Evolutionary conservation across 768 basidiomycete species (phyloP), one percentile per base, ranked within the genome.

Genomic region (Lactifluus volemus): DNA sequence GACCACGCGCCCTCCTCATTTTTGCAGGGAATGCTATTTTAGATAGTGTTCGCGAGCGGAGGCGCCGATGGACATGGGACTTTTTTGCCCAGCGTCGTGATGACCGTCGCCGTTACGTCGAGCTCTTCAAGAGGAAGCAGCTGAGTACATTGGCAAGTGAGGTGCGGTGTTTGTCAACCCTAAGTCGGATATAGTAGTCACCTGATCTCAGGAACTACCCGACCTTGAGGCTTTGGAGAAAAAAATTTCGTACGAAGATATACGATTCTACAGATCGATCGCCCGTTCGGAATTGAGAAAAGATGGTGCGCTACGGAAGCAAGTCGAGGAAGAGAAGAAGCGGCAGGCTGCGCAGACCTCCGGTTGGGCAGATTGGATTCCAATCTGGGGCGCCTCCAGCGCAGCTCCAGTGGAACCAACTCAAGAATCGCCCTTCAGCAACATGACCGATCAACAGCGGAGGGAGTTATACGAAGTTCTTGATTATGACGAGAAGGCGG

Each of bases 241-340:
- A 65, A 92, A 92, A 70, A 78, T 98, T 32, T 80, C 85, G 0
- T 98, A 98, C 67, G 92, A 96, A 71, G 97, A 98, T 68, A 86
- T 99, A 53, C 86, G 96, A 4, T 97, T 98, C 74, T 99, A 98
- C 75, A 85, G 97, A 36, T 98, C 94, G 4, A 92, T 98, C 62
- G 91, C 93, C 0, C 85, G 91, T 30, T 92, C 92, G 2, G 84
- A 84, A 65, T 77, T 96, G 15, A 84, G 87, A 67, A 93, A 98
- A 71, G 93, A 98, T 67, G 78, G 83, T 21, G 89, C 84, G 2
- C 75, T 86, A 39, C 75, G 78, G 51, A 81, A 81, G 66, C 85
- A 84, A 68, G 72, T 80, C 44, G 79, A 92, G 56, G 88, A 90
- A 68, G 84, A 85, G 68, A 79, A 79, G 69, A 78, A 79, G 58